Conservation (phyloP, 306 rosid genomes). For the Biancaea sappan region DNA sequence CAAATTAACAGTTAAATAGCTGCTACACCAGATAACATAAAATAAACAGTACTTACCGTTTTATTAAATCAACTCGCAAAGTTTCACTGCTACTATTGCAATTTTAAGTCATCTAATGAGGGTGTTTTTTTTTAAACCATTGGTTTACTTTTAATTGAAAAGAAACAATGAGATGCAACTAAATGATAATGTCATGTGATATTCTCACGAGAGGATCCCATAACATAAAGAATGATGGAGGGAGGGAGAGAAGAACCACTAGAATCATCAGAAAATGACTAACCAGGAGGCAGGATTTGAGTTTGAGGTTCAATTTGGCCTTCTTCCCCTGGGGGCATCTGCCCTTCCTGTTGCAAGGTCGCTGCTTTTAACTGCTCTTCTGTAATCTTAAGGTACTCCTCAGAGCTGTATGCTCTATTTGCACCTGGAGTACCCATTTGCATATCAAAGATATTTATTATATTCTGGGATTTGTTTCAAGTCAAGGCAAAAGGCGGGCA, state of each 20-base stretch:
- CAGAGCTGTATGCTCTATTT: conserved; percentile 66
- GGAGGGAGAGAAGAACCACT: not conserved
- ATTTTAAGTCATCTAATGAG: not conserved
- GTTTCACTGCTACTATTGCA: not conserved
- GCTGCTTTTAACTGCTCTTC: conserved; percentile 81
- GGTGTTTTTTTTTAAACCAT: too few relatives aligned
- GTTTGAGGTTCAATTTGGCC: conserved; percentile 46
- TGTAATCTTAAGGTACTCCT: conserved; percentile 81
- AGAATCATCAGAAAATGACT: conserved; percentile 30
- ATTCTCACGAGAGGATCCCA: not conserved
- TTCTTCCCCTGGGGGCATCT: conserved; percentile 44
- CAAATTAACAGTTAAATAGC: too few relatives aligned
- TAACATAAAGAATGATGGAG: not conserved
- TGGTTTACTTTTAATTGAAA: not conserved
- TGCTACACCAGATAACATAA: too few relatives aligned
- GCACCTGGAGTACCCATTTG: conserved; percentile 54
- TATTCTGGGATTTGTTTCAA: conserved; percentile 17
- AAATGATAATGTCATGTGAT: not conserved
- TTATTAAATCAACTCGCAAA: too few relatives aligned
- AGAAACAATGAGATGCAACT: not conserved
- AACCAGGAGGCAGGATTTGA: conserved; percentile 58
- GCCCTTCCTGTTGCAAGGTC: conserved; percentile 53
- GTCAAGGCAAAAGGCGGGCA: not conserved
- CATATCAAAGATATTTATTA: conserved; percentile 34
- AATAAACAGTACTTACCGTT: not conserved